These are phyloP conservation scores for Royoungia palumana DNA, from an alignment of 768 basidiomycete genomes.

Conservation along the genomic window DNA sequence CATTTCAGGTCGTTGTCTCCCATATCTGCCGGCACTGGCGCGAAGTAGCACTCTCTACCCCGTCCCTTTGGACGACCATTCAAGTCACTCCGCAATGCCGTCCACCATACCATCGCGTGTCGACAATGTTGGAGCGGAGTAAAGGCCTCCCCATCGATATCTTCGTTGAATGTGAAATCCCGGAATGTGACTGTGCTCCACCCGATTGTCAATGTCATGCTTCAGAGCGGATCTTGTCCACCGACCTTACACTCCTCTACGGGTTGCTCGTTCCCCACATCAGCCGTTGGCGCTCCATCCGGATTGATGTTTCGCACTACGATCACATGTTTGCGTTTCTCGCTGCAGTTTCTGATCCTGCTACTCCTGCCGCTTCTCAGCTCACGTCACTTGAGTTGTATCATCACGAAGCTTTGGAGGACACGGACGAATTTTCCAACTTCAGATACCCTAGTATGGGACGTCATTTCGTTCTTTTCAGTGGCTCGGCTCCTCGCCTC, in stretches of 20 bases:
- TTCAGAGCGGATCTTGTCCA: conserved; percentile 10
- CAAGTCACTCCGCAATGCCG: conserved; percentile 19
- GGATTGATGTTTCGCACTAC: conserved; percentile 45
- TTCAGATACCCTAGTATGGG: conserved; percentile 28
- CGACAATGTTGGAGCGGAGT: conserved; percentile 50
- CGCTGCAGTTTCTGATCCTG: conserved; percentile 35
- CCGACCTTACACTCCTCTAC: conserved; percentile 26
- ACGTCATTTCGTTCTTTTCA: conserved; percentile 47
- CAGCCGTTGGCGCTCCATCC: conserved; percentile 50
- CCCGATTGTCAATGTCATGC: conserved; percentile 4
- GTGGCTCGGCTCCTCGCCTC: conserved; percentile 51
- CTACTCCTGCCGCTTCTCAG: conserved; percentile 45
- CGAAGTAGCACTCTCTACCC: conserved; percentile 46
- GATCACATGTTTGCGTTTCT: conserved; percentile 46
- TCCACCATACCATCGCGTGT: conserved; percentile 43
- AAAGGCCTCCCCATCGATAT: conserved; percentile 54
- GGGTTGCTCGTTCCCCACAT: conserved; percentile 50
- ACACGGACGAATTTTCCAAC: conserved; percentile 33
- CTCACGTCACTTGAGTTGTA: conserved; percentile 56
- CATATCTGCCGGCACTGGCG: conserved; percentile 66
- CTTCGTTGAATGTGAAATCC: conserved; percentile 41
- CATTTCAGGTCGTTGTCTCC: conserved; percentile 55
- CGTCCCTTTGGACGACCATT: conserved; percentile 55
- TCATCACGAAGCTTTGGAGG: conserved; percentile 41
- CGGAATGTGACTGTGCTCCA: conserved; percentile 19